Base-by-base conservation (phyloP, 192 early-diverging fungal species). In the Backusella mclennaniae region DNA sequence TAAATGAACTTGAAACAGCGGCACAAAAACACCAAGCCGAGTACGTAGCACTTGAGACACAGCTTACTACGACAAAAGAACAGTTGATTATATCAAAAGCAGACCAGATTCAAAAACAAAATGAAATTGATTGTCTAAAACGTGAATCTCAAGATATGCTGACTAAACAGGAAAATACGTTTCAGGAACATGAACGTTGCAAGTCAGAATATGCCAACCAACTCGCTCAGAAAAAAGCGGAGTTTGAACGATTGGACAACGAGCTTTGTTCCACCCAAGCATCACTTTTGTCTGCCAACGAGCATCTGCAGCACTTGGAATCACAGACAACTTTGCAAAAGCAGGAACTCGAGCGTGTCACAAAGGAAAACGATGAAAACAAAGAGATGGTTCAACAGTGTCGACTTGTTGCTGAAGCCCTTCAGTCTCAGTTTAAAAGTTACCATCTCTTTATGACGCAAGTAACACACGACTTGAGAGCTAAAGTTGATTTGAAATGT, bases 341-440 rank as follows among this genome's bases (percentile, higher is more conserved):
- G 15, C 36, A 72, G 70, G 23, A 72, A 31, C 19, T 46, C 70
- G 44, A 72, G 14, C 29, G 68, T 36, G 35, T 41, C 38, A 69
- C 68, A 15, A 41, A 69, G 3, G 39, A 69, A 26, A 33, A 19
- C 11, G 68, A 69, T 36, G 35, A 69, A 26, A 69, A 12, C 9
- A n/a, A 36, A 36, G 38, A 69, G 3, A 5, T 36, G 35, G 35
- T 66, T 33, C 35, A 74, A 15, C n/a, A 56, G 53, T 23, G 26
- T 14, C 17, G 66, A 38, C 23, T 19, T 23, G 39, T 67, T 75
- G 23, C 15, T 0, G 41, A 68, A 9, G 21, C 38, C 15, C 41
- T 75, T 29, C 63, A 75, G 42, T 41, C 63, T 26, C 35, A 66
- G n/a, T 75, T 75, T 46, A 36, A 35, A 46, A 29, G 26, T n/a